phyloP scores from a whole-genome alignment of 148 eudicot genomes.

The Chenopodium formosanum region DNA sequence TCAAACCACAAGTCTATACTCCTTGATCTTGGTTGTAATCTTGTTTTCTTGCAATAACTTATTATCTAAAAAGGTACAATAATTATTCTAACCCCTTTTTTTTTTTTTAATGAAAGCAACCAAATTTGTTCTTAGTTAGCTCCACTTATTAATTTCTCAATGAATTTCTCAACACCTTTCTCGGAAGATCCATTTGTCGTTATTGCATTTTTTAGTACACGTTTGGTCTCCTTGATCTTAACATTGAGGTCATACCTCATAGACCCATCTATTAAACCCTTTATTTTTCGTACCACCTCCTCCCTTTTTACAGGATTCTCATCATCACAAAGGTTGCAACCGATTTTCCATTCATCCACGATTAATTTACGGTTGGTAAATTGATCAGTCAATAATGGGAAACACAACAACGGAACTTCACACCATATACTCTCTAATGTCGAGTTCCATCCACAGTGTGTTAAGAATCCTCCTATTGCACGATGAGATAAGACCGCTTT shows the following conservation, averaged over 20 bases:
- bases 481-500: conserved; percentile 19
- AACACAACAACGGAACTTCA: conserved; percentile 25
- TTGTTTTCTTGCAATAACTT: too few relatives aligned
- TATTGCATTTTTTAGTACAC: conserved; percentile 10
- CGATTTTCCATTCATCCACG: conserved; percentile 36
- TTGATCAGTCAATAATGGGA: conserved; percentile 30
- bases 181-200: conserved; percentile 15
- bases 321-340: conserved; percentile 20
- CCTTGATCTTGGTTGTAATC: too few relatives aligned
- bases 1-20: too few relatives aligned
- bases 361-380: conserved; percentile 29
- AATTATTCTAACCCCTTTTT: not conserved
- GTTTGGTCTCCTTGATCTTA: conserved; percentile 15
- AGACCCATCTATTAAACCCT: conserved; percentile 1
- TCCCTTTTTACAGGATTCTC: conserved; percentile 14
- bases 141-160: conserved; percentile 1
- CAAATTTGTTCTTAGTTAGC: not conserved
- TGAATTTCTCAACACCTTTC: conserved; percentile 18
- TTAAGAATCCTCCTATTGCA: conserved; percentile 31
- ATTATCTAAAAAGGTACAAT: too few relatives aligned
- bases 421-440: conserved; percentile 29
- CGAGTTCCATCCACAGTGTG: conserved; percentile 39
- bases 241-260: conserved; percentile 5
- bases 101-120: too few relatives aligned
- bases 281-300: conserved; percentile 17